A percentile compares a stretch with the other conserved stretches of the same genome.
phyloP scores from a whole-genome alignment of 768 basidiomycete species.

The Inosperma sp. region DNA sequence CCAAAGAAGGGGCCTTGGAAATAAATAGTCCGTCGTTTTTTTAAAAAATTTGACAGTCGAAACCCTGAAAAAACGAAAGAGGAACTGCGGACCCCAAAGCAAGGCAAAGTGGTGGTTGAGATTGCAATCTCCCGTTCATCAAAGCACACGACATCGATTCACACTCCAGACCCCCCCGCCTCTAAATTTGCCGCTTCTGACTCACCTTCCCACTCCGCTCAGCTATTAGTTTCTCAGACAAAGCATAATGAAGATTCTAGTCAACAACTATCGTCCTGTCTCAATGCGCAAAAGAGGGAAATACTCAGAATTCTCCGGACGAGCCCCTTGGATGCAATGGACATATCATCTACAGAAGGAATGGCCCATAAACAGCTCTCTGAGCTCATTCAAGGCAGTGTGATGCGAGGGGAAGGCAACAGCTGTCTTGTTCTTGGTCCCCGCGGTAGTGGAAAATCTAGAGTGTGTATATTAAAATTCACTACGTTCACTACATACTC shows the following conservation, averaged over 20 bases:
- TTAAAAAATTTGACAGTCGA: no score
- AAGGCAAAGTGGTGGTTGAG: no score
- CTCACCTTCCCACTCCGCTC: not conserved
- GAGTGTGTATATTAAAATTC: constrained; percentile 39
- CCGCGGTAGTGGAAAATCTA: constrained; percentile 81
- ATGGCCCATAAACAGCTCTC: constrained; percentile 53
- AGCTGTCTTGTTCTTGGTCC: constrained; percentile 87
- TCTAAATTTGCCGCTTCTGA: no score
- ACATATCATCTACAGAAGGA: constrained; percentile 40
- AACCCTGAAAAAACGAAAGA: no score
- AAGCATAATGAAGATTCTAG: not conserved
- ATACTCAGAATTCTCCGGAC: constrained; percentile 45
- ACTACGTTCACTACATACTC: not conserved
- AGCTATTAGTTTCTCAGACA: not conserved
- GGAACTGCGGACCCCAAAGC: no score
- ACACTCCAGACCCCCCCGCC: no score
- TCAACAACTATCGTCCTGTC: constrained; percentile 36
- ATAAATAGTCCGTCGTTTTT: no score
- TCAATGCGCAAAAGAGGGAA: constrained; percentile 55
- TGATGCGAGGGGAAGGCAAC: constrained; percentile 83
- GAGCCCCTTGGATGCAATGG: constrained; percentile 23
- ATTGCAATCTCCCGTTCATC: no score
- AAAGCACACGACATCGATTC: no score
- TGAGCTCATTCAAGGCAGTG: constrained; percentile 67
- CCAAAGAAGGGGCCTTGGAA: no score